These are phyloP conservation scores for Meyerozyma sp. DNA, from an alignment of 1,139 yeast genomes.

Conservation along the genomic window DNA sequence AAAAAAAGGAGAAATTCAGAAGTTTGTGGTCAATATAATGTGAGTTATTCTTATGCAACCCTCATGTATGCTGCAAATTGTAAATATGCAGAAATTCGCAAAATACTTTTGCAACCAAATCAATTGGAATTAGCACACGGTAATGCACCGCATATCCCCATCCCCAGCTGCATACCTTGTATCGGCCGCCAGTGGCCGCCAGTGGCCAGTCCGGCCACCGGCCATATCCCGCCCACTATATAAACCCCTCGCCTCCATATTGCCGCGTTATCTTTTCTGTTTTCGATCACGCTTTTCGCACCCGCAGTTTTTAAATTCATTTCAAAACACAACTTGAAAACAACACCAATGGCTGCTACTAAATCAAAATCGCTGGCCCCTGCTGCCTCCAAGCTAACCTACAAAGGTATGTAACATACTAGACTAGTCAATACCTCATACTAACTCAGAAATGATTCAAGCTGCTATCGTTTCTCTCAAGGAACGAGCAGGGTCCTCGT, in stretches of 20 bases:
- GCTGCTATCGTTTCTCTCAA: conserved; percentile 68
- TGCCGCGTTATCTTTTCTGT: not conserved
- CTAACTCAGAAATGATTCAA: conserved; percentile 59
- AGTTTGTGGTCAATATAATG: no score
- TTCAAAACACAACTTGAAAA: not conserved
- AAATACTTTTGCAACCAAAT: no score
- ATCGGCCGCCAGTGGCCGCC: no score
- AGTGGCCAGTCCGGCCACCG: no score
- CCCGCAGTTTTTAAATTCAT: not conserved
- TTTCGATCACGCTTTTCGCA: not conserved
- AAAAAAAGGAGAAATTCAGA: no score
- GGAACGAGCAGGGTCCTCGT: conserved; percentile 80
- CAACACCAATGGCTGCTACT: conserved; percentile 11
- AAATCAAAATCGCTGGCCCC: conserved; percentile 23
- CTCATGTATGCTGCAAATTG: no score
- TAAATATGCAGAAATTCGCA: no score
- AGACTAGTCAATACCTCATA: conserved; percentile 1
- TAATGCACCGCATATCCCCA: no score
- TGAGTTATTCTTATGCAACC: no score
- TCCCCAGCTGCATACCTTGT: no score
- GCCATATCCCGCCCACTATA: not conserved
- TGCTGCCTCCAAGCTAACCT: conserved; percentile 37
- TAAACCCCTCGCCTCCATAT: not conserved
- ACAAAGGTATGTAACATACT: conserved; percentile 40
- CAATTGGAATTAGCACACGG: no score